These are phyloP conservation scores for Oehlia diaphana DNA, from an alignment of 192 early-diverging fungal species.

Conservation along the genomic window DNA sequence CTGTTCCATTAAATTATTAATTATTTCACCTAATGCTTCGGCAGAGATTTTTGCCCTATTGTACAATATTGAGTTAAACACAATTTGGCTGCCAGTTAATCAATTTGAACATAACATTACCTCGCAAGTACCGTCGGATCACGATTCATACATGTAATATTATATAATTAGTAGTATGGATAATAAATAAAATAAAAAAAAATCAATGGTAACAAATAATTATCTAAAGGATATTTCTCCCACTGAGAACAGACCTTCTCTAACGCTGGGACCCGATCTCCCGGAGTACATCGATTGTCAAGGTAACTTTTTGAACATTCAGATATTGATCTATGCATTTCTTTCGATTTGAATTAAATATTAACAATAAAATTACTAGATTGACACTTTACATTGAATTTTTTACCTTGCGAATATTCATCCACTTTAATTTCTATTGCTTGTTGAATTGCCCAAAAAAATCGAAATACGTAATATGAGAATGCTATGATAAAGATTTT, in stretches of 20 bases:
- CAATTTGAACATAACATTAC: background rate
- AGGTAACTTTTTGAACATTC: constrained; percentile 23
- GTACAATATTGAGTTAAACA: background rate
- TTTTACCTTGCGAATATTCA: constrained; percentile 9
- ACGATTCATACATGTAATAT: constrained; percentile 23
- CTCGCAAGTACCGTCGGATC: constrained; percentile 15
- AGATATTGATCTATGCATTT: background rate
- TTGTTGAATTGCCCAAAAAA: constrained; percentile 1
- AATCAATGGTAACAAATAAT: background rate
- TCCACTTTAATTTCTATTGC: constrained; percentile 4
- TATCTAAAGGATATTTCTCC: constrained; percentile 23
- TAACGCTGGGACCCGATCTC: constrained; percentile 19
- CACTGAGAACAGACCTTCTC: constrained; percentile 4
- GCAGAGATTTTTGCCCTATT: constrained; percentile 20
- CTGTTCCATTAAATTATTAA: constrained; percentile 13
- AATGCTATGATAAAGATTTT: background rate
- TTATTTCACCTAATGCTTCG: constrained; percentile 1
- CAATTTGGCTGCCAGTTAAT: background rate
- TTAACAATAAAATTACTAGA: background rate
- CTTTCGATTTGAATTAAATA: background rate
- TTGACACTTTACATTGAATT: background rate
- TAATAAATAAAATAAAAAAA: background rate
- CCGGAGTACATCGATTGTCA: constrained; percentile 17
- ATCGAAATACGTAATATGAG: background rate
- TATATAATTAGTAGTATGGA: background rate